These are phyloP conservation scores for Harringtonia lauricola DNA, from an alignment of 2,329 filamentous ascomycete species.

Conservation along the genomic window DNA sequence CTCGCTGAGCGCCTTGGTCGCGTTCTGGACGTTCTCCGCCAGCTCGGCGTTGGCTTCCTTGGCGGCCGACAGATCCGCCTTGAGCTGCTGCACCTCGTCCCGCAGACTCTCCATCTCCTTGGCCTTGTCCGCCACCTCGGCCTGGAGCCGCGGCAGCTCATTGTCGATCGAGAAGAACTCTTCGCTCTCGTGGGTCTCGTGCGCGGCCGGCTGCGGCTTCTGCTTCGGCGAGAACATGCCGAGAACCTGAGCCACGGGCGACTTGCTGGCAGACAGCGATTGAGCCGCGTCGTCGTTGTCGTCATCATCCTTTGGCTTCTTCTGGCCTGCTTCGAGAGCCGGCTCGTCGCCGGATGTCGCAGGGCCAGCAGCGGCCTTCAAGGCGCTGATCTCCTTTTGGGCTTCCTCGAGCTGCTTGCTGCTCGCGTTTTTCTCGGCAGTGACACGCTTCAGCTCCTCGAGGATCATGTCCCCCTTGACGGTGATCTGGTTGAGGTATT, in stretches of 20 bases:
- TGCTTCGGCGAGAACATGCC: constrained; percentile 38
- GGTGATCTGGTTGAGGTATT: constrained; percentile 82
- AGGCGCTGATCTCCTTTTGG: constrained; percentile 43
- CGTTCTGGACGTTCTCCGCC: constrained; percentile 54
- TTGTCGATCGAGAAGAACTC: constrained; percentile 91
- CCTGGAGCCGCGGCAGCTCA: constrained; percentile 71
- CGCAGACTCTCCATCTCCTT: constrained; percentile 62
- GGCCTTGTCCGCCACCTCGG: constrained; percentile 26
- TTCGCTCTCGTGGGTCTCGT: constrained; percentile 28
- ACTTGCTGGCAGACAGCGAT: constrained; percentile 30
- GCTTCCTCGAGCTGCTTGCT: constrained; percentile 67
- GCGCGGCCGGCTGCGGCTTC: constrained; percentile 18
- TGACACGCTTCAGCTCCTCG: constrained; percentile 82
- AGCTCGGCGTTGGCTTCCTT: constrained; percentile 61
- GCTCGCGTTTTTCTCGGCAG: constrained; percentile 66
- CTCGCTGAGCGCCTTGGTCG: constrained; percentile 44
- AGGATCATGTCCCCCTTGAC: constrained; percentile 85
- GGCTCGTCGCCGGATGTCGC: constrained; percentile 11
- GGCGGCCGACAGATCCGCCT: constrained; percentile 53
- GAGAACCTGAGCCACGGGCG: constrained; percentile 35
- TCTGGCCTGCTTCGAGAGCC: not conserved
- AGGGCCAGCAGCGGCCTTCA: constrained; percentile 23
- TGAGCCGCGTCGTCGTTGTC: constrained; percentile 17
- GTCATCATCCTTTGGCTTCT: constrained; percentile 14
- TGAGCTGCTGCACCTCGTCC: constrained; percentile 55